A percentile compares a stretch with the other conserved stretches of the same genome.
Conservation (phyloP, 164 flowering plant species). For the Umbilicus rupestris region DNA sequence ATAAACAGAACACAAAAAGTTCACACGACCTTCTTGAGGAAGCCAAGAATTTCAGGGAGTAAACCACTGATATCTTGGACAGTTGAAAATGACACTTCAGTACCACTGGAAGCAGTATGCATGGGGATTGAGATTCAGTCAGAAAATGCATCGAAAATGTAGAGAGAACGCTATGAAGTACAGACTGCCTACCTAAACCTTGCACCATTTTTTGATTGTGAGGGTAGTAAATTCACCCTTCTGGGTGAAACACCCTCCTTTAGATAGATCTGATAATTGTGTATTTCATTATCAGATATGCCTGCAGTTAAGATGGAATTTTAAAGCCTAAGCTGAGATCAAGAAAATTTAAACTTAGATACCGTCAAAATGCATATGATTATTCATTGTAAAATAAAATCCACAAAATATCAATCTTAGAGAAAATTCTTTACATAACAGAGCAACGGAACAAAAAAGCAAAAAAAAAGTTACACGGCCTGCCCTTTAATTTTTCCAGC, state of each 20-base stretch:
- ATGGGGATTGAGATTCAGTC: background rate
- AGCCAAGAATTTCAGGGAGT: conserved; percentile 4
- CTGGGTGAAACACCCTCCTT: background rate
- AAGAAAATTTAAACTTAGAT: background rate
- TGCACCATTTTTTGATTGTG: conserved; percentile 4
- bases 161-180: background rate
- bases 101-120: background rate
- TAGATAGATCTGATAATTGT: background rate
- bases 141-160: background rate
- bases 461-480: background rate
- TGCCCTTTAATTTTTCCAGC: background rate
- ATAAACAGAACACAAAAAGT: background rate
- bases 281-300: background rate
- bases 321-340: background rate
- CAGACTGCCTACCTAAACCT: conserved; percentile 1
- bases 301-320: background rate
- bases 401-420: background rate
- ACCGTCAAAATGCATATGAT: background rate
- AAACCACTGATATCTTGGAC: background rate
- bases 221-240: background rate
- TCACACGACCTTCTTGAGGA: conserved; percentile 1
- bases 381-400: background rate
- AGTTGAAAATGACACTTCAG: conserved; percentile 2
- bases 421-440: background rate
- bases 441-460: background rate